These are phyloP conservation scores for Verticillium albo-atrum DNA, from an alignment of 2,329 filamentous ascomycete genomes.

Conservation along the genomic window DNA sequence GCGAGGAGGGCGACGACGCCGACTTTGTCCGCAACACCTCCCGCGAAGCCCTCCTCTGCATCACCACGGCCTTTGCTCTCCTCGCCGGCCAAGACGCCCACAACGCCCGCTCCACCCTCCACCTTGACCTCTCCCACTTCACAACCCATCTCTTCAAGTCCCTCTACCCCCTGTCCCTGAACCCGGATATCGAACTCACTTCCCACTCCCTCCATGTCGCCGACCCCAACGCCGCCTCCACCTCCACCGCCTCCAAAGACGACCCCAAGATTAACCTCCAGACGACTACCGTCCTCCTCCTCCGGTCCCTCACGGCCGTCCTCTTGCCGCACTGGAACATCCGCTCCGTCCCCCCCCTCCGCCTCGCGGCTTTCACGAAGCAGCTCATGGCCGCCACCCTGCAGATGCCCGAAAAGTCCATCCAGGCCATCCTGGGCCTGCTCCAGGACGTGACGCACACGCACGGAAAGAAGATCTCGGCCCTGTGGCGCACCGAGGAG, in stretches of 20 bases:
- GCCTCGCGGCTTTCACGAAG: constrained; percentile 90
- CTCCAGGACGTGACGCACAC: constrained; percentile 74
- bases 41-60: constrained; percentile 87
- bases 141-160: constrained; percentile 89
- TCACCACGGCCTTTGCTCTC: constrained; percentile 93
- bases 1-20: constrained; percentile 42
- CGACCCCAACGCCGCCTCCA: constrained; percentile 60
- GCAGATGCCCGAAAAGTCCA: constrained; percentile 87
- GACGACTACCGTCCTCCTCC: constrained; percentile 87
- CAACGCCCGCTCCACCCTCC: constrained; percentile 74
- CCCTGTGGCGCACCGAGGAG: constrained; percentile 95
- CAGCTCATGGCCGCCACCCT: constrained; percentile 78
- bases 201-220: constrained; percentile 57
- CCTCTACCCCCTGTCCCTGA: constrained; percentile 71
- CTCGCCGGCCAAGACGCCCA: constrained; percentile 90
- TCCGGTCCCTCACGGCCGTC: constrained; percentile 78
- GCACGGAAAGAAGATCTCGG: constrained; percentile 75
- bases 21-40: constrained; percentile 63
- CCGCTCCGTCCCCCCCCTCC: constrained; percentile 71
- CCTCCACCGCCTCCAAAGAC: constrained; percentile 31
- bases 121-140: constrained; percentile 93
- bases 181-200: constrained; percentile 82
- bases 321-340: constrained; percentile 73
- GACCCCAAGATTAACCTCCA: constrained; percentile 81
- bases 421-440: constrained; percentile 73